These are phyloP conservation scores for Babjeviella inositovora DNA, from an alignment of 805 yeast genomes.

Conservation along the genomic window DNA sequence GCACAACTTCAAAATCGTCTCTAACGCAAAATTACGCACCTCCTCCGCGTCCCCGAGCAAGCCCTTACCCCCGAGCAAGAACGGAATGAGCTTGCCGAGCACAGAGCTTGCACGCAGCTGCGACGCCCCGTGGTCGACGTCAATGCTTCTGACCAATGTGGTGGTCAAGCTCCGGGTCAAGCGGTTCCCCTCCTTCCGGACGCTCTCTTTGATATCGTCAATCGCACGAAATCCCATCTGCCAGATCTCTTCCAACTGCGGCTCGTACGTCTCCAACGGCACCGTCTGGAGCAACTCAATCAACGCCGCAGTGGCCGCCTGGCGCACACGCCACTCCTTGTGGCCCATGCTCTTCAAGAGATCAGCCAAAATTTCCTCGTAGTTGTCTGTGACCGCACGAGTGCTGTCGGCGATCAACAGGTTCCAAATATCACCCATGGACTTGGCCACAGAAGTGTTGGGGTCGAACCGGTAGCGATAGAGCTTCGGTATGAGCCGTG, in stretches of 20 bases:
- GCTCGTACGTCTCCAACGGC: conserved; percentile 33
- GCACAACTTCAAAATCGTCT: conserved; percentile 57
- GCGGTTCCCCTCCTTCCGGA: conserved; percentile 61
- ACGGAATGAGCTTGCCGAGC: conserved; percentile 52
- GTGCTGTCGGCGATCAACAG: conserved; percentile 43
- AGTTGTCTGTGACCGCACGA: conserved; percentile 32
- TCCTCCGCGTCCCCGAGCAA: conserved; percentile 78
- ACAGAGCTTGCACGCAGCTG: conserved; percentile 24
- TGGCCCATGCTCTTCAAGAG: conserved; percentile 54
- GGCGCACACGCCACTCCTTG: conserved; percentile 87
- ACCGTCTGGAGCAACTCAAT: conserved; percentile 53
- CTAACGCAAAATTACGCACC: conserved; percentile 57
- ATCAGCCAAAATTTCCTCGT: conserved; percentile 46
- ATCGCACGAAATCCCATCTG: conserved; percentile 71
- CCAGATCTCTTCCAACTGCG: conserved; percentile 58
- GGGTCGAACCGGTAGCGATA: conserved; percentile 84
- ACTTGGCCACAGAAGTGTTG: conserved; percentile 47
- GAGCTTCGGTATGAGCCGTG: conserved; percentile 61
- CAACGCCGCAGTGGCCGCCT: conserved; percentile 67
- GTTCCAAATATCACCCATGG: conserved; percentile 86
- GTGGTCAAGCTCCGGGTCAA: conserved; percentile 55
- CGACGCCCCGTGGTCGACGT: conserved; percentile 20
- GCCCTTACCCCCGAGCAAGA: conserved; percentile 67
- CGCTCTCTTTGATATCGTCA: conserved; percentile 93
- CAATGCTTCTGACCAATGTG: conserved; percentile 40